Evolutionary conservation across 139 green algal species (phyloP), one percentile per base, ranked within the genome.

Genomic region (Asterochloris sp.): DNA sequence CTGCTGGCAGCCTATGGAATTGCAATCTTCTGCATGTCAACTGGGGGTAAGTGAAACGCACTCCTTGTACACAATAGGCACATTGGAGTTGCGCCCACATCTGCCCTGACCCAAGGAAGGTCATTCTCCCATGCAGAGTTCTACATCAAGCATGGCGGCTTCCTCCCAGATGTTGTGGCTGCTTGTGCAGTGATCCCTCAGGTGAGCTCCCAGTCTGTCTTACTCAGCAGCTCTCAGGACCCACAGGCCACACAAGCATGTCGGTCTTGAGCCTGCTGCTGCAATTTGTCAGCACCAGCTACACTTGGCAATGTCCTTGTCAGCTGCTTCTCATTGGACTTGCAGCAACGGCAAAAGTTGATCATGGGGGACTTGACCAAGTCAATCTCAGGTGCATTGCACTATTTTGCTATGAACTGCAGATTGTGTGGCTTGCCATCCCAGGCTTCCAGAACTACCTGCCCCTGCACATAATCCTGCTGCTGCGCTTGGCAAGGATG

Each of bases 61-160:
- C n/a, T n/a, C n/a, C n/a, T n/a, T n/a, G n/a, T n/a, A n/a, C n/a
- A n/a, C n/a, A n/a, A n/a, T n/a, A n/a, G n/a, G n/a, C n/a, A n/a
- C n/a, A n/a, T n/a, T n/a, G n/a, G n/a, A n/a, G n/a, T n/a, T n/a
- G n/a, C n/a, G n/a, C n/a, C n/a, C n/a, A n/a, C n/a, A n/a, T n/a
- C n/a, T n/a, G n/a, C n/a, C n/a, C n/a, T n/a, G n/a, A n/a, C n/a
- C n/a, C n/a, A n/a, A n/a, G n/a, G n/a, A n/a, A n/a, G n/a, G n/a
- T n/a, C n/a, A n/a, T n/a, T n/a, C n/a, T n/a, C n/a, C n/a, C n/a
- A n/a, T n/a, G 78, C 78, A 12, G 61, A 82, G n/a, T 82, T 82
- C 78, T 82, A 82, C n/a, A 63, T 82, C 6, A 23, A 11, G 61
- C 78, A 82, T n/a, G 28, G 73, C 78, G 73, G 61, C n/a, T 82